Evolutionary conservation across 1,284 basidiomycete species (phyloP).

Genomic region (Moesziomyces globuligerus): DNA sequence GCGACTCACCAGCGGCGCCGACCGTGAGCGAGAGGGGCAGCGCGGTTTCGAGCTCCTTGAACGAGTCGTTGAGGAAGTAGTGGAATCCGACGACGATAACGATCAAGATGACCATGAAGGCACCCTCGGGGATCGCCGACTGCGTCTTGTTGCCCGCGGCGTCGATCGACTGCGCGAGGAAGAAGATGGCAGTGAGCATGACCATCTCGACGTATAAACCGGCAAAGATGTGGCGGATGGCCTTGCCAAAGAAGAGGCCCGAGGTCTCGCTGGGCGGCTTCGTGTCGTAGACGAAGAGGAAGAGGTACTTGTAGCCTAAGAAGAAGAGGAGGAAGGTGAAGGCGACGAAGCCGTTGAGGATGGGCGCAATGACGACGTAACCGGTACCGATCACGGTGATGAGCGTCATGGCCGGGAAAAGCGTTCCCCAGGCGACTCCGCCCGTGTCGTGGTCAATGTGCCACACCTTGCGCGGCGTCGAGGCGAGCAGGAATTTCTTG

Average conservation of each 20-base stretch:
- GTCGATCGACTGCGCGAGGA: slow-evolving; percentile 54
- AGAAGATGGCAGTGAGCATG: slow-evolving; percentile 63
- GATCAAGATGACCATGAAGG: slow-evolving; percentile 84
- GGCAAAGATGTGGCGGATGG: slow-evolving; percentile 91
- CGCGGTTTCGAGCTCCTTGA: slow-evolving; percentile 52
- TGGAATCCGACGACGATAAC: slow-evolving; percentile 76
- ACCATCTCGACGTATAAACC: slow-evolving; percentile 70
- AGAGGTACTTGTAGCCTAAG: slow-evolving; percentile 72
- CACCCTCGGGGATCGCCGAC: slow-evolving; percentile 68
- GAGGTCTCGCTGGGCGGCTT: slow-evolving; percentile 82
- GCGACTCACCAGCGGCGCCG: slow-evolving; percentile 11
- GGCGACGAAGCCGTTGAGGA: slow-evolving; percentile 90
- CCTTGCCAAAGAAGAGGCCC: slow-evolving; percentile 93
- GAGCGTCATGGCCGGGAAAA: slow-evolving; percentile 68
- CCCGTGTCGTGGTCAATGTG: slow-evolving; percentile 78
- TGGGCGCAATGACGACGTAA: slow-evolving; percentile 90
- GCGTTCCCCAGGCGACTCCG: slow-evolving; percentile 82
- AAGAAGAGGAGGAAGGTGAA: slow-evolving; percentile 86
- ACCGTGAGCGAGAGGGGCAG: slow-evolving; percentile 54
- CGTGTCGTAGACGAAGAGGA: slow-evolving; percentile 74
- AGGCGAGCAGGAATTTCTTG: slow-evolving; percentile 83
- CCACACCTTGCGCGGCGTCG: slow-evolving; percentile 87
- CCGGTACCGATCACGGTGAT: slow-evolving; percentile 61
- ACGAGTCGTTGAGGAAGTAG: slow-evolving; percentile 66
- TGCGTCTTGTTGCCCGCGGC: slow-evolving; percentile 36